A percentile compares a stretch with the other conserved stretches of the same genome.
These are phyloP conservation scores for Claviceps quebecensis DNA, from an alignment of 2,329 filamentous ascomycete genomes.

Conservation along the genomic window DNA sequence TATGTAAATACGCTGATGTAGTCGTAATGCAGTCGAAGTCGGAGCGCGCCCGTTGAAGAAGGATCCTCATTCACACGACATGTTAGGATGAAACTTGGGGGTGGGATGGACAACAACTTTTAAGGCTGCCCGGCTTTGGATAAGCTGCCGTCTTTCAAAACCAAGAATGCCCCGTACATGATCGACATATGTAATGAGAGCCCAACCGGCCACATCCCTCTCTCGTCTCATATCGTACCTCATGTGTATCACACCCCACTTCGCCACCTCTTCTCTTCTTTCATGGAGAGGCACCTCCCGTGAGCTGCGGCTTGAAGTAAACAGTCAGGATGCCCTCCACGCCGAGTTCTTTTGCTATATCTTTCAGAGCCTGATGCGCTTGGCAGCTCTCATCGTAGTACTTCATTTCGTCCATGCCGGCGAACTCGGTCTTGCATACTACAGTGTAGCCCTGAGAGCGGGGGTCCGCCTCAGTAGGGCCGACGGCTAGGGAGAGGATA, in stretches of 20 bases:
- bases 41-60: background rate
- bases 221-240: too few species aligned
- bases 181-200: background rate
- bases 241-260: too few species aligned
- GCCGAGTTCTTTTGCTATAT: slow-evolving; percentile 17
- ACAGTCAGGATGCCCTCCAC: slow-evolving; percentile 26
- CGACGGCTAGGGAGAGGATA: slow-evolving; percentile 44
- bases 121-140: background rate
- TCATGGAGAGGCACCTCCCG: slow-evolving; percentile 10
- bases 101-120: background rate
- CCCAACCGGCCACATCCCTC: background rate
- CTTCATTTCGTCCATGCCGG: slow-evolving; percentile 50
- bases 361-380: slow-evolving; percentile 30
- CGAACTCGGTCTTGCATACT: slow-evolving; percentile 48
- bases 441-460: slow-evolving; percentile 53
- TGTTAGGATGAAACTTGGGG: background rate
- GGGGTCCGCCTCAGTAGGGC: slow-evolving; percentile 39
- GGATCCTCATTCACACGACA: background rate
- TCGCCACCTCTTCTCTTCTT: background rate
- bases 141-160: background rate
- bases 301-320: slow-evolving; percentile 23
- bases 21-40: background rate
- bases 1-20: background rate
- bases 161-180: background rate
- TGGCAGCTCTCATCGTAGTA: slow-evolving; percentile 48